These are phyloP conservation scores for Boletales sp. DNA, from an alignment of 768 basidiomycete species.

Conservation along the genomic window DNA sequence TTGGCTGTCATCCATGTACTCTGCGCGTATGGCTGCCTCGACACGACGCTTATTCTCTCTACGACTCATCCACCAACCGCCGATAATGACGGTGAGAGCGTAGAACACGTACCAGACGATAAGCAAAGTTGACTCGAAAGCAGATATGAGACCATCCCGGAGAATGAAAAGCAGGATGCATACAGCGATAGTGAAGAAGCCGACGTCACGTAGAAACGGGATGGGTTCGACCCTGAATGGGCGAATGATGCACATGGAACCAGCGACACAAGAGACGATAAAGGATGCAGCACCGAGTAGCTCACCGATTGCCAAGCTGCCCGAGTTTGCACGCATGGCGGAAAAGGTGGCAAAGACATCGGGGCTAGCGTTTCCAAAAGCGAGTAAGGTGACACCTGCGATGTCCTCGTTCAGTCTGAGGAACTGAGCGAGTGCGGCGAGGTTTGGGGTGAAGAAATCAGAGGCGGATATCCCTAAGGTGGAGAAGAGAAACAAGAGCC, in stretches of 20 bases:
- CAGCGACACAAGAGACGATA: constrained; percentile 94
- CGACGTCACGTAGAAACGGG: constrained; percentile 90
- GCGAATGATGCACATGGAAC: constrained; percentile 96
- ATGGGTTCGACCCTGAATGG: constrained; percentile 81
- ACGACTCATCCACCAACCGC: constrained; percentile 72
- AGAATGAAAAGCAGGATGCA: constrained; percentile 72
- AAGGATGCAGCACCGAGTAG: constrained; percentile 93
- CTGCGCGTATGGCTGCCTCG: constrained; percentile 54
- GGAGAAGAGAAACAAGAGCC: constrained; percentile 92
- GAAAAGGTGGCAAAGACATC: constrained; percentile 96
- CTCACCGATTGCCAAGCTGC: constrained; percentile 91
- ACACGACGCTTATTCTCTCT: constrained; percentile 42
- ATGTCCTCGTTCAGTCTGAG: constrained; percentile 90
- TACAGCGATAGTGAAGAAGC: constrained; percentile 89
- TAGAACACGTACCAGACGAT: constrained; percentile 75
- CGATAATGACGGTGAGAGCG: constrained; percentile 68
- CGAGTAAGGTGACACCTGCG: constrained; percentile 94
- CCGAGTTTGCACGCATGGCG: constrained; percentile 81
- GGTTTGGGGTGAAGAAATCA: constrained; percentile 97
- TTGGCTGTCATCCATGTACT: constrained; percentile 48
- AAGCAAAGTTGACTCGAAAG: constrained; percentile 70
- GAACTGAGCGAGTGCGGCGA: constrained; percentile 82
- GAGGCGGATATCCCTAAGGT: constrained; percentile 93
- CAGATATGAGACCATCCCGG: constrained; percentile 65
- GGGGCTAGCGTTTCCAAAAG: constrained; percentile 96